Evolutionary conservation across 1,284 basidiomycete genomes (phyloP).

Genomic region (Boletus semigastroideus): DNA sequence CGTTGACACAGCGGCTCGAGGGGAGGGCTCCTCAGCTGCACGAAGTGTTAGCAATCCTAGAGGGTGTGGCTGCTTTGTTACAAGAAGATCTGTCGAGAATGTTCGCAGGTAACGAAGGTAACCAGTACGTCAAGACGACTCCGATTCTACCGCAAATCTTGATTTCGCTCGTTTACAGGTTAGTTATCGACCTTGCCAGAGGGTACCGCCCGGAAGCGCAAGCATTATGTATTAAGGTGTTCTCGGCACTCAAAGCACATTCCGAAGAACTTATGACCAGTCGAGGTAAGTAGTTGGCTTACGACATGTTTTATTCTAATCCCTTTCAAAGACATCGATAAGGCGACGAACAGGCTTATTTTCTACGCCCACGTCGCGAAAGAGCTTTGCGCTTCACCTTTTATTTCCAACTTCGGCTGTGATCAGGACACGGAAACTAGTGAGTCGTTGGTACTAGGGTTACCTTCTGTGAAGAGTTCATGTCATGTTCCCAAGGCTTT

Average conservation of each 20-base stretch:
- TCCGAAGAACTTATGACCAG: constrained; percentile 33
- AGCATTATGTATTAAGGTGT: constrained; percentile 40
- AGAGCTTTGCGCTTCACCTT: constrained; percentile 41
- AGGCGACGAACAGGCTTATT: constrained; percentile 32
- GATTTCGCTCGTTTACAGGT: constrained; percentile 34
- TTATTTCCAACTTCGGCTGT: constrained; percentile 46
- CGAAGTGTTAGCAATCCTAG: constrained; percentile 54
- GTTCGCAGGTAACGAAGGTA: constrained; percentile 35
- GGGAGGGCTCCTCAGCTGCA: constrained; percentile 62
- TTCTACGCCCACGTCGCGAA: constrained; percentile 45
- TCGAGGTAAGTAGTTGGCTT: constrained; percentile 31
- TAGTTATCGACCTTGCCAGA: constrained; percentile 40
- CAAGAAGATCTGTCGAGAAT: constrained; percentile 55
- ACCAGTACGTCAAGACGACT: constrained; percentile 19
- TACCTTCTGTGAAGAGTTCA: constrained; percentile 6
- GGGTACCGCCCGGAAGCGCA: constrained; percentile 51
- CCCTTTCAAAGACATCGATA: constrained; percentile 20
- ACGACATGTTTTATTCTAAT: constrained; percentile 4
- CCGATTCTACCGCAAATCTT: neutral
- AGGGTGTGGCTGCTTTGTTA: constrained; percentile 53
- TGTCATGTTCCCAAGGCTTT: constrained; percentile 40
- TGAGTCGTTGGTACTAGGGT: constrained; percentile 24
- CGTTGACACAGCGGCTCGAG: constrained; percentile 55
- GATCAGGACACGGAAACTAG: constrained; percentile 38
- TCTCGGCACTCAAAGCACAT: constrained; percentile 38